Evolutionary conservation across 139 green algal genomes (phyloP).

Genomic region (Tetradesmus lagerheimii): DNA sequence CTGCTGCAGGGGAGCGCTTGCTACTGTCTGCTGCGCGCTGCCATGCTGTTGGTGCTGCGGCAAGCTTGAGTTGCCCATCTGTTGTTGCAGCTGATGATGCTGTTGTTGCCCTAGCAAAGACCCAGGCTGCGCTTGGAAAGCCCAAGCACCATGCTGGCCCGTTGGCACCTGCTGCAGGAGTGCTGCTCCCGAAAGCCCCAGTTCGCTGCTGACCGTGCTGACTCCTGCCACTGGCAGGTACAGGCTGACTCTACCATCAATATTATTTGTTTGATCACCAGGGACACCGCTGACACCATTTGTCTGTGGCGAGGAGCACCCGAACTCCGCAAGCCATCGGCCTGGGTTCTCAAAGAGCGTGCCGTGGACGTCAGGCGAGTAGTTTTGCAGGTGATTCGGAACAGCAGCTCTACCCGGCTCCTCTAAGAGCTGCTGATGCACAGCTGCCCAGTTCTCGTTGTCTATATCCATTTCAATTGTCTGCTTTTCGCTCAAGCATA

Average conservation of each 20-base stretch:
- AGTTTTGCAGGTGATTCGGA: not conserved
- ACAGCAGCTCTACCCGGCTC: not conserved
- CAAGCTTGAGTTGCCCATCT: not conserved
- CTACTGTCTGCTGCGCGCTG: not conserved
- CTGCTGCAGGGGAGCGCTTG: not conserved
- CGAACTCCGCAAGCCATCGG: not conserved
- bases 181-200: not conserved
- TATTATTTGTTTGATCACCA: not conserved
- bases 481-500: not conserved
- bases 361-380: not conserved
- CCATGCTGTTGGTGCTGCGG: conserved; percentile 26
- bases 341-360: not conserved
- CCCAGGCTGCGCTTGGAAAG: not conserved
- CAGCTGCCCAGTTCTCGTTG: not conserved
- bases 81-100: not conserved
- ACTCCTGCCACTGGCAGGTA: not conserved
- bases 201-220: not conserved
- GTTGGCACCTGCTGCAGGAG: not conserved
- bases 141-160: not conserved
- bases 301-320: not conserved
- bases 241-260: not conserved
- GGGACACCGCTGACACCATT: not conserved
- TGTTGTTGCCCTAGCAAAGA: not conserved
- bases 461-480: not conserved
- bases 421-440: not conserved